Percentiles rank a stretch among this genome's conserved stretches.
phyloP scores from a whole-genome alignment of 1,284 basidiomycete genomes.

The Stereum hirsutum region DNA sequence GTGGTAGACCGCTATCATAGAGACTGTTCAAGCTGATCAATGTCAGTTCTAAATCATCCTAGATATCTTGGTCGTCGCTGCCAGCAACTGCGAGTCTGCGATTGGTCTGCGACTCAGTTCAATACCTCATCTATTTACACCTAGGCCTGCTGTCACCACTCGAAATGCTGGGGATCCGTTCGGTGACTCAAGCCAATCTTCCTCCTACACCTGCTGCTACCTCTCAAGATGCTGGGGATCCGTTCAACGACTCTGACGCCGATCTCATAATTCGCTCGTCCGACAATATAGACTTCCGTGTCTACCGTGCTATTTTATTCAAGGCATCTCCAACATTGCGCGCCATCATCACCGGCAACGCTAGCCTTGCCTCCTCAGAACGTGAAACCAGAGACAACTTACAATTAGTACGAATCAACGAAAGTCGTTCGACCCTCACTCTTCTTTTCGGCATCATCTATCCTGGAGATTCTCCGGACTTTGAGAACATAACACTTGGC shows the following conservation, averaged over 20 bases:
- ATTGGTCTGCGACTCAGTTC: no score
- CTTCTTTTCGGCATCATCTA: neutral
- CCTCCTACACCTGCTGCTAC: no score
- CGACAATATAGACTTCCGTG: constrained; percentile 14
- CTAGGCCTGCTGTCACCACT: no score
- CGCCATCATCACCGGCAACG: constrained; percentile 4
- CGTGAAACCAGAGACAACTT: neutral
- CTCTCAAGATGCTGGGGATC: neutral
- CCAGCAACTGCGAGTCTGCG: no score
- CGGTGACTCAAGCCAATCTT: no score
- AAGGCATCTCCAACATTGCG: constrained; percentile 11
- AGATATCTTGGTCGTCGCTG: no score
- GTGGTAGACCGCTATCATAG: no score
- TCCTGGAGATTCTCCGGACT: neutral
- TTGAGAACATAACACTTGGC: no score
- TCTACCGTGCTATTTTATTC: constrained; percentile 13
- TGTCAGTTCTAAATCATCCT: no score
- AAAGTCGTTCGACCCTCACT: neutral
- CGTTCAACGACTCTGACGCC: constrained; percentile 2
- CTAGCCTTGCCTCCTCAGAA: neutral
- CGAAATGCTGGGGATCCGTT: no score
- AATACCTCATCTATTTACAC: no score
- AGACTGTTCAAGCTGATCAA: no score
- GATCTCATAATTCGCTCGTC: constrained; percentile 13
- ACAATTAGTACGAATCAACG: neutral